Base-by-base conservation (phyloP, 192 early-diverging fungal species). In the Podila epigama region DNA sequence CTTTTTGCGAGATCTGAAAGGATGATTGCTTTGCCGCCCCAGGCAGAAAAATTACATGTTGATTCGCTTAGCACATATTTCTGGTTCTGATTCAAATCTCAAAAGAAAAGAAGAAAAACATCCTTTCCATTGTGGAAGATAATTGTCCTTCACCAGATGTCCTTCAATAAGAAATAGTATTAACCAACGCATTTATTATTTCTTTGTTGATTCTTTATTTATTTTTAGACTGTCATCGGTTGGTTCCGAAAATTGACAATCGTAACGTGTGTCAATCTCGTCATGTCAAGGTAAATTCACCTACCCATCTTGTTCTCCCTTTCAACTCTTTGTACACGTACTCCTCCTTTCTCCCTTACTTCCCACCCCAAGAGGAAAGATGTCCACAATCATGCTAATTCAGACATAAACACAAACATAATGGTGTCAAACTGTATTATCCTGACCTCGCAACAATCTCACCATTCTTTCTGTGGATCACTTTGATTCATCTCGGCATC, bases 11-110 rank as follows among this genome's bases (percentile, higher is more conserved):
- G 44, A 22, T 22, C 44, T 48, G 44, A 48, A 25, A 48, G 16
- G 44, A 48, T 48, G 44, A 48, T 48, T 48, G 44, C 44, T 48
- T 44, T 48, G 44, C 44, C 44, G 44, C 44, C 44, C 44, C 44
- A 48, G 44, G 44, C 44, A 48, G 44, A 48, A 48, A 48, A 48
- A 22, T n/a, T 22, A 22, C 44, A 48, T 48, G 44, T 48, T 48
- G 44, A 48, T 48, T 22, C n/a, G 44, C 44, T 48, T 48, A 48
- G 44, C 44, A 48, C 44, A 22, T 48, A 48, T 48, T 48, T 48
- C 44, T 48, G 44, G 44, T 22, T 48, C 44, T 48, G 44, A 48
- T 48, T 48, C 44, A 48, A 25, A 22, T 22, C 20, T 22, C n/a
- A n/a, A n/a, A n/a, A n/a, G n/a, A n/a, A n/a, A n/a, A n/a, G n/a